phyloP scores from a whole-genome alignment of 495 filamentous ascomycete species.

The Penicillium malachiteum region DNA sequence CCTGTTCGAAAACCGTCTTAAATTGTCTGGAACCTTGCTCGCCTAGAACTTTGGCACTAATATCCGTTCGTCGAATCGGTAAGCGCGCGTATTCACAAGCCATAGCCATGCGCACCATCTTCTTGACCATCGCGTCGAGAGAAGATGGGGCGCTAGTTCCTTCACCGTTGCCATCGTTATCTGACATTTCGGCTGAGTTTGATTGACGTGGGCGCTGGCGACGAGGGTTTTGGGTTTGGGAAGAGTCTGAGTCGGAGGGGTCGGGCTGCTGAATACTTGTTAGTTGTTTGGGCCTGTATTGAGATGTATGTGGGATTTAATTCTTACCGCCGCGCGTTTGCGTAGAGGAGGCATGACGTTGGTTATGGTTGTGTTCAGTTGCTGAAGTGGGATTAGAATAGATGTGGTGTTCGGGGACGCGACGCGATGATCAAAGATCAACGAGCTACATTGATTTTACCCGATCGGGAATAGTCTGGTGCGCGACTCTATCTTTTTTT shows the following conservation, averaged over 20 bases:
- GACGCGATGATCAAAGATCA: conserved; percentile 15
- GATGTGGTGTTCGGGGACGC: conserved; percentile 5
- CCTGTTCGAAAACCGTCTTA: conserved; percentile 64
- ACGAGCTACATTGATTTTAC: conserved; percentile 15
- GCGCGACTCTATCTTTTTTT: conserved; percentile 18
- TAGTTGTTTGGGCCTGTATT: background rate
- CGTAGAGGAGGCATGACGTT: conserved; percentile 34
- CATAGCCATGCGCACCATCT: conserved; percentile 84
- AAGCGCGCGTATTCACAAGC: conserved; percentile 83
- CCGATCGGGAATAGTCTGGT: conserved; percentile 24
- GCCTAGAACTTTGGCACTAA: conserved; percentile 62
- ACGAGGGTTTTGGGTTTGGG: conserved; percentile 10
- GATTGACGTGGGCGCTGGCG: conserved; percentile 12
- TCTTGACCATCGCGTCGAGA: conserved; percentile 75
- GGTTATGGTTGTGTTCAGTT: background rate
- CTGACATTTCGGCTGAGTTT: conserved; percentile 6
- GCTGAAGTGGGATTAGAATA: background rate
- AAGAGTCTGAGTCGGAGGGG: conserved; percentile 5
- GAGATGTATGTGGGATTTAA: background rate
- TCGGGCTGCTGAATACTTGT: conserved; percentile 6
- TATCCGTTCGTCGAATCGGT: conserved; percentile 74
- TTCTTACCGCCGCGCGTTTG: conserved; percentile 40
- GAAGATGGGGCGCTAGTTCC: too few species aligned
- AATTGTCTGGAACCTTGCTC: conserved; percentile 55
- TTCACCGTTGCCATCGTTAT: conserved; percentile 39